Percentiles rank a stretch among this genome's conserved stretches.
Conservation (phyloP, 2,329 filamentous ascomycete species). For the Fusarium oxysporum region DNA sequence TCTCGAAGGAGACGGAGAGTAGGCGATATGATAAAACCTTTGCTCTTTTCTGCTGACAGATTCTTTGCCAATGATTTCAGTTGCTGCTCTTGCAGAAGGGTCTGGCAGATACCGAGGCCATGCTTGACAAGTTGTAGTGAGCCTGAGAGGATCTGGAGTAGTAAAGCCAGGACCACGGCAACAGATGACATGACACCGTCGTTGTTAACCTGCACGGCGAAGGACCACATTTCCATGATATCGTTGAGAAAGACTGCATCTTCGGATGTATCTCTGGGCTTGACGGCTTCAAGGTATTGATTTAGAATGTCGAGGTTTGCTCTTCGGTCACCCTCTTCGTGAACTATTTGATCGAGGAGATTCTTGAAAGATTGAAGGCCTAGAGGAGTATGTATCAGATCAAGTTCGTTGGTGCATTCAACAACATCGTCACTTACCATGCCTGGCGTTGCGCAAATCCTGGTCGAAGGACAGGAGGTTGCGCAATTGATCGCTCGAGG, state of each 20-base stretch:
- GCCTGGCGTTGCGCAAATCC: constrained; percentile 73
- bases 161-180: constrained; percentile 81
- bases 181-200: constrained; percentile 85
- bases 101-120: constrained; percentile 82
- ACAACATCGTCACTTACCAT: constrained; percentile 60
- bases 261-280: constrained; percentile 58
- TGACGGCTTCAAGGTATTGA: constrained; percentile 73
- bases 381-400: constrained; percentile 43
- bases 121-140: constrained; percentile 79
- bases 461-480: constrained; percentile 78
- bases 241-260: constrained; percentile 76
- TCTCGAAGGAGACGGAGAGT: constrained; percentile 88
- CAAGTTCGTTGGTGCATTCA: background rate
- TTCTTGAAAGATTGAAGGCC: constrained; percentile 76
- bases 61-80: constrained; percentile 83
- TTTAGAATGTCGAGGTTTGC: constrained; percentile 69
- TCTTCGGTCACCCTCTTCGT: constrained; percentile 56
- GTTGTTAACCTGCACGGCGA: constrained; percentile 81
- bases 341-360: constrained; percentile 75
- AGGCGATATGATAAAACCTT: constrained; percentile 89
- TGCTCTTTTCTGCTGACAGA: constrained; percentile 81
- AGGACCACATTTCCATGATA: constrained; percentile 89
- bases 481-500: constrained; percentile 73
- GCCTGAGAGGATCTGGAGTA: constrained; percentile 81
- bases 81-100: constrained; percentile 83